A percentile compares a stretch with the other conserved stretches of the same genome.
Conservation (phyloP, 805 yeast genomes). For the Candida manassasensis region DNA sequence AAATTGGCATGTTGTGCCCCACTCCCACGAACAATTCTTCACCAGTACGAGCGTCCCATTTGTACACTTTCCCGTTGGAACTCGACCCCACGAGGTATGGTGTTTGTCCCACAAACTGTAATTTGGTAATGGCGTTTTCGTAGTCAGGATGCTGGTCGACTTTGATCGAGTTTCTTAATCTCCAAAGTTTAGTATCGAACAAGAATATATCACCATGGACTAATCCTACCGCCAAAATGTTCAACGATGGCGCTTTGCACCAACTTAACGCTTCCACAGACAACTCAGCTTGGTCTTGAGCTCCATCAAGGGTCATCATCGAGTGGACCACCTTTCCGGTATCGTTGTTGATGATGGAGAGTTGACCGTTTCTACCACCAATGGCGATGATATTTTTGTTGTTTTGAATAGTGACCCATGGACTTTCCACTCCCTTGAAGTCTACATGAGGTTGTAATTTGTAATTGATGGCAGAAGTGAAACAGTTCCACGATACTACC, state of each 20-base stretch:
- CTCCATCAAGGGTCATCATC: conserved; percentile 59
- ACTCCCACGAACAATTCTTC: conserved; percentile 69
- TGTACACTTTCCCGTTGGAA: conserved; percentile 81
- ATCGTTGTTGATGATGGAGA: conserved; percentile 72
- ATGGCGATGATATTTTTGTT: conserved; percentile 57
- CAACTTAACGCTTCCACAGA: conserved; percentile 65
- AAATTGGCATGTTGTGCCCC: conserved; percentile 92
- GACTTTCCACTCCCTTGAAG: conserved; percentile 70
- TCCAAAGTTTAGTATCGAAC: conserved; percentile 84
- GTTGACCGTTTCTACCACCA: conserved; percentile 85
- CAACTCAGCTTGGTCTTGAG: conserved; percentile 40
- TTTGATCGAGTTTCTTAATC: conserved; percentile 65
- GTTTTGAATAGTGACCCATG: conserved; percentile 79
- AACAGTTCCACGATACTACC: conserved; percentile 86
- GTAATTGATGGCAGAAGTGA: conserved; percentile 64
- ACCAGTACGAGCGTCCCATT: conserved; percentile 89
- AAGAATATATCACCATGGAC: conserved; percentile 84
- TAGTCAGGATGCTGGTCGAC: conserved; percentile 18
- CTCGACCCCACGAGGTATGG: conserved; percentile 65
- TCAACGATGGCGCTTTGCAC: conserved; percentile 55
- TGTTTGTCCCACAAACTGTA: conserved; percentile 57
- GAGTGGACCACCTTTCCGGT: conserved; percentile 66
- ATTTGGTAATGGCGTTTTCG: conserved; percentile 81
- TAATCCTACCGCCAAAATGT: conserved; percentile 73
- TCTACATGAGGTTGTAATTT: conserved; percentile 57